These are phyloP conservation scores for Omphalotus guepiniiformis DNA, from an alignment of 768 basidiomycete genomes.

Conservation along the genomic window DNA sequence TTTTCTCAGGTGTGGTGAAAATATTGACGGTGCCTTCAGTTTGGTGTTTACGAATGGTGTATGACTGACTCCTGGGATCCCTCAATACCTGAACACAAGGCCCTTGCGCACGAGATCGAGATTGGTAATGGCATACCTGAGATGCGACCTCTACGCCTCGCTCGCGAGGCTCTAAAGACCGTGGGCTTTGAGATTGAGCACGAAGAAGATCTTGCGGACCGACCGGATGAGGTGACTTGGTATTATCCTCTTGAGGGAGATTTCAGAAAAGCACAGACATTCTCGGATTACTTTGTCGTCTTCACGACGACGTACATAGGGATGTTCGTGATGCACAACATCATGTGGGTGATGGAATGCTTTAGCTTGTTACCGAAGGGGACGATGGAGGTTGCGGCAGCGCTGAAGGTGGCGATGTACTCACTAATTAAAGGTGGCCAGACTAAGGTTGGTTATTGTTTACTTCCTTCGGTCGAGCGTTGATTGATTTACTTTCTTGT, in stretches of 20 bases:
- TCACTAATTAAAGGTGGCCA: slow-evolving; percentile 82
- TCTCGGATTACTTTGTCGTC: slow-evolving; percentile 86
- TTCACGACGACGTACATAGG: slow-evolving; percentile 92
- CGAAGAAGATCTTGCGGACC: slow-evolving; percentile 92
- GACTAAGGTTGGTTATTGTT: slow-evolving; percentile 55
- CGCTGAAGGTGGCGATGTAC: slow-evolving; percentile 76
- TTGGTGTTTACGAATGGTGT: slow-evolving; percentile 98
- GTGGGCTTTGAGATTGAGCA: slow-evolving; percentile 88
- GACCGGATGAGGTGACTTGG: slow-evolving; percentile 77
- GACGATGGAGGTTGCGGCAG: slow-evolving; percentile 85
- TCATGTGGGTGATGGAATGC: slow-evolving; percentile 72
- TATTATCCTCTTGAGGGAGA: slow-evolving; percentile 98
- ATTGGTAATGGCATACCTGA: slow-evolving; percentile 97
- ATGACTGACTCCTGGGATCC: slow-evolving; percentile 97
- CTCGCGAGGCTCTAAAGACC: slow-evolving; percentile 70
- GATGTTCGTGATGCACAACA: slow-evolving; percentile 76
- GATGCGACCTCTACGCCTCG: slow-evolving; percentile 75
- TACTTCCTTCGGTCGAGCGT: not conserved
- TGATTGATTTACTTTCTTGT: slow-evolving; percentile 13
- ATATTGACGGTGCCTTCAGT: slow-evolving; percentile 41
- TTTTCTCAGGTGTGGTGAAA: not conserved
- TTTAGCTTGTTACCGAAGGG: slow-evolving; percentile 86
- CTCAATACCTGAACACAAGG: slow-evolving; percentile 80
- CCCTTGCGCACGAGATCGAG: slow-evolving; percentile 87
- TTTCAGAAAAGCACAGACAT: slow-evolving; percentile 85